Conservation (phyloP, 2,329 filamentous ascomycete genomes). For the Hymenoscyphus albidus region DNA sequence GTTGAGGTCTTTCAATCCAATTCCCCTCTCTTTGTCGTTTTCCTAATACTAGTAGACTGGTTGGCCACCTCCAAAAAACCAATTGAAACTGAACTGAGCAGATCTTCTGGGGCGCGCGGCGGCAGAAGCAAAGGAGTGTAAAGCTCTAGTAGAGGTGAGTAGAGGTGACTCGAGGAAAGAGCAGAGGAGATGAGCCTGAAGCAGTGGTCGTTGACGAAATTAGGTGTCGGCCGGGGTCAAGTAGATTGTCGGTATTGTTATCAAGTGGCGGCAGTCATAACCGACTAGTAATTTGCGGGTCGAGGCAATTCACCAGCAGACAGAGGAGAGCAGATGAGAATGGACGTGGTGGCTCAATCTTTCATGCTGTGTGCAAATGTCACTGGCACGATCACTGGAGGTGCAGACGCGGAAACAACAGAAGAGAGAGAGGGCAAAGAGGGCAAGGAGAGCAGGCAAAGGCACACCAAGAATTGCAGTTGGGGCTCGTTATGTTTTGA, state of each 20-base stretch:
- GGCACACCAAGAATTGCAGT: constrained; percentile 5
- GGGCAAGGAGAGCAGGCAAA: constrained; percentile 15
- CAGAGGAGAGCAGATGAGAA: constrained; percentile 1
- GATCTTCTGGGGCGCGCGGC: background rate
- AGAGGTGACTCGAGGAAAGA: constrained; percentile 1
- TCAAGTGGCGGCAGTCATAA: constrained; percentile 20
- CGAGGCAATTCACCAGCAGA: constrained; percentile 9
- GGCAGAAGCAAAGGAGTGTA: constrained; percentile 4
- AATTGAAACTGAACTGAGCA: constrained; percentile 1
- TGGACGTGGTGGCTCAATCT: background rate
- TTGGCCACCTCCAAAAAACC: constrained; percentile 2
- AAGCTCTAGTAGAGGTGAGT: background rate
- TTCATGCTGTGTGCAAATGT: background rate
- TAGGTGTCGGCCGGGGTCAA: background rate
- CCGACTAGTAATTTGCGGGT: background rate
- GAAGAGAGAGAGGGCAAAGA: constrained; percentile 19
- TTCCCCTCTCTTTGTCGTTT: background rate
- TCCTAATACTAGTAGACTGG: constrained; percentile 5
- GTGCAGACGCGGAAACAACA: background rate
- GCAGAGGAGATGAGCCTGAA: background rate
- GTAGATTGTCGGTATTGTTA: constrained; percentile 3
- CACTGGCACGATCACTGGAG: background rate
- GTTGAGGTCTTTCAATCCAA: background rate
- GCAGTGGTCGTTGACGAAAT: background rate
- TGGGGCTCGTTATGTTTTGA: background rate